phyloP scores from a whole-genome alignment of 176 grass and related monocot species.

The Dendrocalamus sinicus region DNA sequence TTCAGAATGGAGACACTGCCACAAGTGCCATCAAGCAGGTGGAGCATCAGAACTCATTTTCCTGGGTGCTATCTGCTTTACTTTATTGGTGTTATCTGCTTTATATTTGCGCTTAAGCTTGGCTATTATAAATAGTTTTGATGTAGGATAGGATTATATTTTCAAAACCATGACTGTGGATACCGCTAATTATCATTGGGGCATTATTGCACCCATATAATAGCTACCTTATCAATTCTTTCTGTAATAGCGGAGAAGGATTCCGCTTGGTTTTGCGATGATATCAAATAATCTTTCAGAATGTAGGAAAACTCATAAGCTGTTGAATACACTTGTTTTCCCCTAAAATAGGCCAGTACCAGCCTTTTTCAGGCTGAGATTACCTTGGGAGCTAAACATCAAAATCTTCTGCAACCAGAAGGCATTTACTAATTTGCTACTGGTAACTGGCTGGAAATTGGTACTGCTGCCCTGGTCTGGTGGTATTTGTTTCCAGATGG shows the following conservation, averaged over 20 bases:
- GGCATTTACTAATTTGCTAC: not conserved
- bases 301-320: not conserved
- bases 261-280: not conserved
- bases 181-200: slow-evolving; percentile 17
- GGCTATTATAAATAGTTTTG: slow-evolving; percentile 3
- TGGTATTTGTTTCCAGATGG: slow-evolving; percentile 11
- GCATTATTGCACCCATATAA: not conserved
- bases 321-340: slow-evolving; percentile 17
- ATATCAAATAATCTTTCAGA: not conserved
- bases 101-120: slow-evolving; percentile 33
- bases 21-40: slow-evolving; percentile 99
- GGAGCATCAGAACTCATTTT: slow-evolving; percentile 22
- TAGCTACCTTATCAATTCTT: not conserved
- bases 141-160: slow-evolving; percentile 8
- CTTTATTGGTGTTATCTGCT: slow-evolving; percentile 11
- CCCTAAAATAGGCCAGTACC: slow-evolving; percentile 4
- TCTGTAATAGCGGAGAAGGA: not conserved
- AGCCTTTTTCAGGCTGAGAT: not conserved
- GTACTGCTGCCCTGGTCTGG: not conserved
- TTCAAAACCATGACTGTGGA: slow-evolving; percentile 15
- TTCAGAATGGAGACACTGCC: slow-evolving; percentile 98
- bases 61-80: not conserved
- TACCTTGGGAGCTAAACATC: not conserved
- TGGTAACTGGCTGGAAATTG: slow-evolving; percentile 16
- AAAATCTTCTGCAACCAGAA: not conserved